Percentiles rank a stretch among this genome's conserved stretches.
Evolutionary conservation across 192 early-diverging fungal genomes (phyloP).

Genomic region (Mortierella hygrophila): DNA sequence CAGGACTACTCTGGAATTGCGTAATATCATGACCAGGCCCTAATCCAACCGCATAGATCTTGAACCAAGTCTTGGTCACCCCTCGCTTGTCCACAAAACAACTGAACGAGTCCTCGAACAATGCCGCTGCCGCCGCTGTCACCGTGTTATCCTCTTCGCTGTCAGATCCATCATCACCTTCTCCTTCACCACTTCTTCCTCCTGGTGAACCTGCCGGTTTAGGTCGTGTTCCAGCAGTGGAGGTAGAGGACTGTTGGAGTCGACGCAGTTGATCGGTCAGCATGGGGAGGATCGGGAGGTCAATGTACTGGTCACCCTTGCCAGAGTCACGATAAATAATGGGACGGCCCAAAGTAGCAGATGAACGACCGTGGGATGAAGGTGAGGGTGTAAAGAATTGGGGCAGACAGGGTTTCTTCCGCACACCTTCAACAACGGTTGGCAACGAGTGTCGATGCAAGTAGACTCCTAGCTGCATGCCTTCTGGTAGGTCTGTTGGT

Average conservation of each 20-base stretch:
- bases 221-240: not conserved
- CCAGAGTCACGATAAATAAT: too few species aligned
- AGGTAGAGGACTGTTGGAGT: not conserved
- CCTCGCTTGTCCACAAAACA: constrained; percentile 61
- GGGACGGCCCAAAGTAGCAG: too few species aligned
- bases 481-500: constrained; percentile 56
- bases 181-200: not conserved
- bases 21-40: constrained; percentile 64
- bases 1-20: constrained; percentile 68
- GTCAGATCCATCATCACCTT: not conserved
- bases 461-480: constrained; percentile 63
- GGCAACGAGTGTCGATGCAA: constrained; percentile 56
- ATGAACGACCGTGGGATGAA: not conserved
- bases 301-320: not conserved
- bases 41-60: constrained; percentile 61
- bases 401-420: not conserved
- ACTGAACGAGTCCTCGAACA: constrained; percentile 52
- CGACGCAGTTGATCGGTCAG: not conserved
- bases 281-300: not conserved
- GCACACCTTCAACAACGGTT: not conserved
- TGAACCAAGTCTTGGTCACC: constrained; percentile 67
- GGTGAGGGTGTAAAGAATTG: not conserved
- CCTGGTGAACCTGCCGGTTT: not conserved
- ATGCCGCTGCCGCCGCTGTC: not conserved
- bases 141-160: not conserved